Conservation (phyloP, 306 rosid genomes). For the Heteromeles arbutifolia region DNA sequence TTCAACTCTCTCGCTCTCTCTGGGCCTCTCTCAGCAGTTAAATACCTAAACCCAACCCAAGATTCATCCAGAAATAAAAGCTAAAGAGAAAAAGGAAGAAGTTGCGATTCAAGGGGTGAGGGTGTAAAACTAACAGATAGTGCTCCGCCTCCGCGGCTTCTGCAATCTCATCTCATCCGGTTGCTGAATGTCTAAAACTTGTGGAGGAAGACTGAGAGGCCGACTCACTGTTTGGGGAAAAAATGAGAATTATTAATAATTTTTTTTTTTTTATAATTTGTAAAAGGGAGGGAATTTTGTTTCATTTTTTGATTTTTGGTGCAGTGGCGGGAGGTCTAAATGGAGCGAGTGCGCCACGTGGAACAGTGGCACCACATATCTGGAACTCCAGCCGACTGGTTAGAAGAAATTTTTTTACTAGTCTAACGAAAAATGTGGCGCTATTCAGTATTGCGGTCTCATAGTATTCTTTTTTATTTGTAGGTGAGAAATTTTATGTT, state of each 20-base stretch:
- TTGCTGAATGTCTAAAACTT: conserved; percentile 10
- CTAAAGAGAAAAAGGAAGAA: background rate
- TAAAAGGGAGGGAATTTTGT: conserved; percentile 26
- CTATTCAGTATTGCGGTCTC: too few relatives aligned
- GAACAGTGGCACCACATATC: accelerated
- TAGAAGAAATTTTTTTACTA: too few relatives aligned
- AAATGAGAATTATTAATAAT: background rate
- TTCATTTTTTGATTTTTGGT: conserved; percentile 13
- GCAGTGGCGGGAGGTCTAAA: conserved; percentile 9
- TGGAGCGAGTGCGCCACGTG: background rate
- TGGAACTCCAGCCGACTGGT: too few relatives aligned
- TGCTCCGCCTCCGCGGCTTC: background rate
- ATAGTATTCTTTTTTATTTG: too few relatives aligned
- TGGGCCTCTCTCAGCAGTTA: background rate
- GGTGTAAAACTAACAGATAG: too few relatives aligned
- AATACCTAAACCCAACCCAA: background rate
- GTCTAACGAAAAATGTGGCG: too few relatives aligned
- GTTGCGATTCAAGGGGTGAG: background rate
- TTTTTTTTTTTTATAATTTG: too few relatives aligned
- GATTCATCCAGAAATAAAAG: background rate
- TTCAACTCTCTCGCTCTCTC: background rate
- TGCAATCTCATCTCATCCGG: background rate
- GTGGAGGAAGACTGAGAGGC: conserved; percentile 22
- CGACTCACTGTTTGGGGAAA: background rate
- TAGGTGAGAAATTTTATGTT: too few relatives aligned